A percentile compares a stretch with the other conserved stretches of the same genome.
Evolutionary conservation across 2,329 filamentous ascomycete genomes (phyloP).

Genomic region (Coccinonectria pachysandricola): DNA sequence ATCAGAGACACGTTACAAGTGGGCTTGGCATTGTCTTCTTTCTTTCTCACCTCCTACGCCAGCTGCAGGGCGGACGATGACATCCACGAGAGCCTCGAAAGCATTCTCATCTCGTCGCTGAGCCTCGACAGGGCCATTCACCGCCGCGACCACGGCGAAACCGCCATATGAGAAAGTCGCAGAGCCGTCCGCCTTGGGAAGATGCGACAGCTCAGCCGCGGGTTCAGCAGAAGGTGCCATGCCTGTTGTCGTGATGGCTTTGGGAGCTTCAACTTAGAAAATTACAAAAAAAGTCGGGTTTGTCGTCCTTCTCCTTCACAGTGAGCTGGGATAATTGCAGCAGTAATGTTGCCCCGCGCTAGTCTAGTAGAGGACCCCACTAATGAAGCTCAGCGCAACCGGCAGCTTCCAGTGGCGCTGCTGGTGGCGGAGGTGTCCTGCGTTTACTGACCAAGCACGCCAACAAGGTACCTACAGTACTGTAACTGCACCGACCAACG

Average conservation of each 20-base stretch:
- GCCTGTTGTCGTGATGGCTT: constrained; percentile 1
- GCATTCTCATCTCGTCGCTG: constrained; percentile 81
- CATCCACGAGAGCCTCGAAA: constrained; percentile 83
- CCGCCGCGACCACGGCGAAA: constrained; percentile 72
- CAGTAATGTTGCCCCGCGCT: constrained; percentile 5
- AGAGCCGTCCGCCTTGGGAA: constrained; percentile 69
- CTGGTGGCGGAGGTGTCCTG: background rate
- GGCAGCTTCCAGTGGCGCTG: constrained; percentile 1
- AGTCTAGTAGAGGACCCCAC: background rate
- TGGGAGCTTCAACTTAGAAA: background rate
- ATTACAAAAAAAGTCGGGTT: constrained; percentile 1
- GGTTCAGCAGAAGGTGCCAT: constrained; percentile 32
- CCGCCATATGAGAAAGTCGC: constrained; percentile 65
- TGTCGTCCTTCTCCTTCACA: background rate
- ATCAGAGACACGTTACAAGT: too few relatives aligned
- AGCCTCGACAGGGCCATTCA: constrained; percentile 90
- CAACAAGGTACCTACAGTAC: background rate
- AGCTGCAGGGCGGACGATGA: constrained; percentile 75
- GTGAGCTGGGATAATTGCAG: background rate
- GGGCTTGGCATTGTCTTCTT: too few relatives aligned
- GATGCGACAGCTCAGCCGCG: constrained; percentile 42
- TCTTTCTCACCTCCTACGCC: constrained; percentile 66
- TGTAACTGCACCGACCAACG: too few relatives aligned
- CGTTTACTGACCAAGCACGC: too few relatives aligned
- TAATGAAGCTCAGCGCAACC: constrained; percentile 1